Evolutionary conservation across 2,329 filamentous ascomycete species (phyloP).

Genomic region (Neofusicoccum umdonicola): DNA sequence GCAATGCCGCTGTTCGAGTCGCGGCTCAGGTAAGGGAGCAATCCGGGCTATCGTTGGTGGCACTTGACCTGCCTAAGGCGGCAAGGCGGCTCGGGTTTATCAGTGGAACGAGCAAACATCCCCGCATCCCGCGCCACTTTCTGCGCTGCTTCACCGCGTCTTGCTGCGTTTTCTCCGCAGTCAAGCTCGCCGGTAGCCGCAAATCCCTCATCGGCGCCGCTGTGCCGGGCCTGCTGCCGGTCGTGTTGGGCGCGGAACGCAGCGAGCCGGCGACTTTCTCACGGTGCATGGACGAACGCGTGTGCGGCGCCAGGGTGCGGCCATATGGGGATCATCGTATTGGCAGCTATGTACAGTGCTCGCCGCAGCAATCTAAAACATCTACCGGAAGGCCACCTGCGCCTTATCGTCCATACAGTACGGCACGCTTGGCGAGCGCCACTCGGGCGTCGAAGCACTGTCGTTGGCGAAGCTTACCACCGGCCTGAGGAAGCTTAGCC

Average conservation of each 20-base stretch:
- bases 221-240: not conserved
- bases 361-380: not conserved
- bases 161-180: not conserved
- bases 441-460: slow-evolving; percentile 16
- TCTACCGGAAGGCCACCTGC: slow-evolving; percentile 8
- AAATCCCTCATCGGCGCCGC: not conserved
- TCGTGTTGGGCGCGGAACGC: not conserved
- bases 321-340: too few species aligned
- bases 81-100: not conserved
- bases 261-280: not conserved
- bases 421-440: slow-evolving; percentile 21
- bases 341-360: too few species aligned
- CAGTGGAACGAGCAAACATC: not conserved
- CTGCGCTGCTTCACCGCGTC: not conserved
- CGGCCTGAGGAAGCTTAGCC: slow-evolving; percentile 27
- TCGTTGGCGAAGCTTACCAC: slow-evolving; percentile 24
- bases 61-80: not conserved
- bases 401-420: slow-evolving; percentile 18
- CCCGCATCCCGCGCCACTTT: not conserved
- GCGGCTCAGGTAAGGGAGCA: not conserved
- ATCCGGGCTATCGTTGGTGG: not conserved
- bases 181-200: not conserved
- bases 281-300: not conserved
- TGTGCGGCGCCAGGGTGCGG: too few species aligned
- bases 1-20: not conserved